Base-by-base conservation (phyloP, 116 monocot species). In the Posidonia oceanica region DNA sequence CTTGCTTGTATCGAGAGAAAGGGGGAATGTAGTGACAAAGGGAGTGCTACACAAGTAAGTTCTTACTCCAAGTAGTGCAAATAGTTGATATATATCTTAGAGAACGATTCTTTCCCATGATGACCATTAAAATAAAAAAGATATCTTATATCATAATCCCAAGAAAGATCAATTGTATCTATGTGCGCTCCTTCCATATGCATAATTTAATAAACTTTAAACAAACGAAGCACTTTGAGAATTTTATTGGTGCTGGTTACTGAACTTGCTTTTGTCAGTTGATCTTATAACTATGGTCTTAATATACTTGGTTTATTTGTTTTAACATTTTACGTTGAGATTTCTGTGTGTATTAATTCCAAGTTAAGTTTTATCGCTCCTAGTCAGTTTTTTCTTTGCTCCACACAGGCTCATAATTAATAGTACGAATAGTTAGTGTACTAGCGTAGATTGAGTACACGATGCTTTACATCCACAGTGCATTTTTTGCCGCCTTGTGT, bases 11-110 rank as follows among this genome's bases (percentile, higher is more conserved):
- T 61, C 64, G 57, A 74, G 11, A 66, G 77, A 61, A 71, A 75
- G 18, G 73, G 69, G 39, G 86, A 79, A 56, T 48, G 61, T 71
- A 74, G 78, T 61, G 80, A 80, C 36, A 84, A 93, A 74, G 88
- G 66, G 69, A 84, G 86, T 74, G 86, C 86, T 79, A 84, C 86
- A 71, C 83, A 88, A 72, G 93, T 93, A 80, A 79, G 84, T 82
- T 41, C 44, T 74, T 48, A 59, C 51, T 23, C 14, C 36, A 8
- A 37, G 4, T 38, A 18, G 29, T 39, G 54, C 18, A 57, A 41
- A 64, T 38, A 64, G 64, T 64, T 36, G 23, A 61, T n/a, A 36
- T 36, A 22, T 60, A 60, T 60, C 22, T 22, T 4, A 42, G 7
- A 42, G 8, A 42, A 42, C 8, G 42, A 5, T 7, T 48, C 7